Evolutionary conservation across 2,329 filamentous ascomycete species (phyloP), one percentile per base, ranked within the genome.

Genomic region (Elsinoe perseae): DNA sequence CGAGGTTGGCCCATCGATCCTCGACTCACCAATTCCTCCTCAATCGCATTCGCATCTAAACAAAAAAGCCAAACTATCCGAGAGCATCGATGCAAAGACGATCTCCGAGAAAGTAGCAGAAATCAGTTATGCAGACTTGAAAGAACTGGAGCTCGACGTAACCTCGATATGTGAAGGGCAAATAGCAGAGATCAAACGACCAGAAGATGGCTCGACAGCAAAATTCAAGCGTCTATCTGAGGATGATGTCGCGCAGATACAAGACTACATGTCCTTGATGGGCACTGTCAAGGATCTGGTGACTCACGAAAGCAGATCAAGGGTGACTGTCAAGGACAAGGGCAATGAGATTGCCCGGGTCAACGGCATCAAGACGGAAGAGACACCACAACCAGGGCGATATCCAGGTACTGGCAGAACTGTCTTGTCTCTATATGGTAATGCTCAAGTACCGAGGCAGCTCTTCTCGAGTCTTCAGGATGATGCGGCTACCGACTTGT

Each of bases 401-500:
- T 21, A 27, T 10, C 28, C 40, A 8, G 18, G 64, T n/a, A 71
- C 74, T 50, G 74, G 79, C 56, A 78, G 75, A 60, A 73, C 83
- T 14, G 84, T 92, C 4, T 75, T 96, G 57, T 92, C 88, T 0
- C 75, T 95, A 1, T 85, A 84, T 62, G 89, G 88, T 56, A 86
- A 84, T 62, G 86, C 86, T 38, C 83, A 85, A 1, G 83, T 83
- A 44, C 80, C 87, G 32, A 85, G 84, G 63, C 87, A 92, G 59
- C 75, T 96, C 3, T 96, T 93, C 68, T 95, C 92, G 3, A 95
- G 91, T 69, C 75, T 95, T 50, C 87, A 86, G 61, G 77, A 80
- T 56, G 72, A 62, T 56, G 36, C 61, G 9, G 27, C 54, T 9
- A 48, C 56, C 12, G 58, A 53, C 12, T 50, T 57, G n/a, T 25